These are phyloP conservation scores for Gossypium laxum DNA, from an alignment of 441 rosid genomes.

Conservation along the genomic window DNA sequence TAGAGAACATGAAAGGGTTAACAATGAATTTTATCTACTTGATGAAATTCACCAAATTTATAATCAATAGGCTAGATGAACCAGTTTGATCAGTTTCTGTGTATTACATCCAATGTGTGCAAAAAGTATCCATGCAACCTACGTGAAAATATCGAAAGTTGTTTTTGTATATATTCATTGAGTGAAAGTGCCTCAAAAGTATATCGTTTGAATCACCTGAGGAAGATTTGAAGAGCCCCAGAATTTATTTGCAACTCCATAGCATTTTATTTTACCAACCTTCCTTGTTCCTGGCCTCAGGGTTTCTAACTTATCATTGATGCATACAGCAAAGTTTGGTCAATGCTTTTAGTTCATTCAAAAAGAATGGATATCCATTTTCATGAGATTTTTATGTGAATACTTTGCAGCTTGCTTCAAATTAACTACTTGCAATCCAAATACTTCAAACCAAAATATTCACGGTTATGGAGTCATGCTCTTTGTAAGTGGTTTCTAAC, in stretches of 20 bases:
- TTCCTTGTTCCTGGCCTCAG: not conserved
- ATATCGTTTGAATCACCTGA: not conserved
- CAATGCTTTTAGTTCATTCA: not conserved
- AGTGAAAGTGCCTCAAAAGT: not conserved
- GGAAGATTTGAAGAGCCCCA: not conserved
- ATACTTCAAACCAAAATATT: conserved; percentile 46
- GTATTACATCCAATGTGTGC: not conserved
- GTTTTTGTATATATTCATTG: not conserved
- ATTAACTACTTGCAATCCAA: conserved; percentile 44
- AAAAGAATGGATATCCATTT: not conserved
- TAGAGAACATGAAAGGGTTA: not conserved
- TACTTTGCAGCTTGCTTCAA: conserved; percentile 52
- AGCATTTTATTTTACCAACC: not conserved
- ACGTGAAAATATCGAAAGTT: not conserved
- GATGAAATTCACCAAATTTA: not conserved
- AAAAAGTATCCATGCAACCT: not conserved
- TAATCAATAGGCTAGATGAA: not conserved
- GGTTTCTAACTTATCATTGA: not conserved
- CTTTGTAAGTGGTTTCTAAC: conserved; percentile 36
- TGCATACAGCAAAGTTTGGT: not conserved
- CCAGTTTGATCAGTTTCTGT: not conserved
- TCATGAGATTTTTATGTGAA: not conserved
- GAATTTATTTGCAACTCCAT: not conserved
- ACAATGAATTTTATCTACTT: not conserved
- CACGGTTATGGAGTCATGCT: conserved; percentile 56